Conservation (phyloP, 345 rosid species). For the Gossypium raimondii region DNA sequence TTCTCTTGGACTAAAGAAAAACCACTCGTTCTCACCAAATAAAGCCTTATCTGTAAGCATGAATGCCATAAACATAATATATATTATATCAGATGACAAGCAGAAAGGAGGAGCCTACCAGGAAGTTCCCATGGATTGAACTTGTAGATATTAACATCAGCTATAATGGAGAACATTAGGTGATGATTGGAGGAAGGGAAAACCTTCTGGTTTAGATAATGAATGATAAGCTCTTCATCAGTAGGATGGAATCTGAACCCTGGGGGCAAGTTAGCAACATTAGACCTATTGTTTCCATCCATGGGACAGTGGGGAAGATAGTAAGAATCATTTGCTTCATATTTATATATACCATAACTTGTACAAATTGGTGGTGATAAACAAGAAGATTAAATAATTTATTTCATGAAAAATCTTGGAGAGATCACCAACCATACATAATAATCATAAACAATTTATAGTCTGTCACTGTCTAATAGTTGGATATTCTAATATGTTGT, state of each 20-base stretch:
- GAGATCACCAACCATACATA: not conserved
- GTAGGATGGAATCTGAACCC: conserved; percentile 51
- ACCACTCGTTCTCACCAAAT: conserved; percentile 41
- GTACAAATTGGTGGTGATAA: not conserved
- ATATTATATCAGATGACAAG: not conserved
- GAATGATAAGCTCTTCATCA: conserved; percentile 40
- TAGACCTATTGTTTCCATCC: not conserved
- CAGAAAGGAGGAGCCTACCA: conserved; percentile 17
- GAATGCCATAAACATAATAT: not conserved
- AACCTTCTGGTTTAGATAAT: conserved; percentile 32
- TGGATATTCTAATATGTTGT: not conserved
- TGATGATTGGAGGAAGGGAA: conserved; percentile 30
- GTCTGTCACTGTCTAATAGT: not conserved
- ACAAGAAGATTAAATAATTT: not conserved
- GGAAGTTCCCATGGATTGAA: conserved; percentile 50
- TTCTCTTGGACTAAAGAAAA: conserved; percentile 41
- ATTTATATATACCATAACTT: conserved; percentile 3
- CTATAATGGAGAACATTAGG: conserved; percentile 23
- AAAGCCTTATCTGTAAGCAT: conserved; percentile 24
- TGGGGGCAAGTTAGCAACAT: conserved; percentile 30
- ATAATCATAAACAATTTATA: not conserved
- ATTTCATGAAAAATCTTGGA: not conserved
- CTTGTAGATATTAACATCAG: conserved; percentile 41
- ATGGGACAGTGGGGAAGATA: not conserved
- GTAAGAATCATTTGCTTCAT: not conserved